Conservation (phyloP, 805 yeast genomes). For the Millerago galiae region DNA sequence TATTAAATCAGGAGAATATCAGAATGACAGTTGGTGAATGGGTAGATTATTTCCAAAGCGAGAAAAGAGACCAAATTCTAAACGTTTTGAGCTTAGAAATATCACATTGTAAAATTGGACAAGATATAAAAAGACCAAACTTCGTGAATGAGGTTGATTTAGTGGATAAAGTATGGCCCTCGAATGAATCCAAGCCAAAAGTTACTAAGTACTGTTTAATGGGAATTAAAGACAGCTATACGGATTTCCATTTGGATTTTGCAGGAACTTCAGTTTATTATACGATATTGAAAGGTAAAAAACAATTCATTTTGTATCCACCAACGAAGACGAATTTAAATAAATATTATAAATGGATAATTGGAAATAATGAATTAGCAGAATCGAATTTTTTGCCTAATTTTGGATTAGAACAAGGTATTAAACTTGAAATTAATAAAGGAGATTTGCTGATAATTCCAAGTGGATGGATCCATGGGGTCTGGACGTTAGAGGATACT, state of each 20-base stretch:
- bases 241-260: constrained; percentile 89
- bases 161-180: constrained; percentile 62
- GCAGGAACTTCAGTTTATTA: constrained; percentile 92
- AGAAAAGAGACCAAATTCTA: constrained; percentile 45
- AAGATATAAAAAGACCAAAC: constrained; percentile 51
- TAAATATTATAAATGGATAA: constrained; percentile 67
- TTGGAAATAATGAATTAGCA: neutral
- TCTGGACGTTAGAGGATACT: constrained; percentile 74
- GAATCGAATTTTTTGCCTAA: constrained; percentile 6
- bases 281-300: constrained; percentile 69
- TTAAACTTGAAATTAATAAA: constrained; percentile 43
- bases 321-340: constrained; percentile 61
- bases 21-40: constrained; percentile 66
- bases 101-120: constrained; percentile 44
- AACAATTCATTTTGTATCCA: constrained; percentile 71
- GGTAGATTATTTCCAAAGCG: constrained; percentile 64
- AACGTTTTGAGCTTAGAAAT: constrained; percentile 83
- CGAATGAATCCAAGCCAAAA: constrained; percentile 36
- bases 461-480: constrained; percentile 92
- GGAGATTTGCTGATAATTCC: constrained; percentile 84
- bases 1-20: constrained; percentile 61
- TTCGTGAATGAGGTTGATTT: constrained; percentile 62
- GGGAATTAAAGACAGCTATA: constrained; percentile 75
- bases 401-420: constrained; percentile 34
- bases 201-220: constrained; percentile 76